Evolutionary conservation across 2,329 filamentous ascomycete genomes (phyloP).

Genomic region (Nemania diffusa): DNA sequence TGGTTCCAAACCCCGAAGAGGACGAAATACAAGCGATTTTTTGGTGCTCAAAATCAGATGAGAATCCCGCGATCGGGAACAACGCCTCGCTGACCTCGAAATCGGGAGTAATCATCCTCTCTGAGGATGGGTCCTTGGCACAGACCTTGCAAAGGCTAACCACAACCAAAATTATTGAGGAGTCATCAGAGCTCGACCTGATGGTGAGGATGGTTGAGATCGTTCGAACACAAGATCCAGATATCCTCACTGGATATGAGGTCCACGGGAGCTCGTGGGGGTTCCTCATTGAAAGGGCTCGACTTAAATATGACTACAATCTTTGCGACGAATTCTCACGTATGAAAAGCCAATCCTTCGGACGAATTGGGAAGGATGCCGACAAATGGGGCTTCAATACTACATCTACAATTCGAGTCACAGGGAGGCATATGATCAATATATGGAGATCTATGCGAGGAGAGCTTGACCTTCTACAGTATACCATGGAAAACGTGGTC

Average conservation of each 20-base stretch:
- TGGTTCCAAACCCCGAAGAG: conserved; percentile 88
- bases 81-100: conserved; percentile 61
- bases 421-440: conserved; percentile 94
- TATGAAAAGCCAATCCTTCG: conserved; percentile 84
- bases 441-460: conserved; percentile 95
- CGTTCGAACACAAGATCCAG: conserved; percentile 85
- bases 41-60: conserved; percentile 86
- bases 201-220: conserved; percentile 88
- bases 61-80: conserved; percentile 63
- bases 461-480: conserved; percentile 91
- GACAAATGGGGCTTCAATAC: conserved; percentile 95
- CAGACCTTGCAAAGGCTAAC: conserved; percentile 71
- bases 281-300: conserved; percentile 89
- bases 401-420: conserved; percentile 91
- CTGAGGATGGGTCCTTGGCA: conserved; percentile 67
- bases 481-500: conserved; percentile 94
- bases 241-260: conserved; percentile 94
- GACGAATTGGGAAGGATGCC: conserved; percentile 84
- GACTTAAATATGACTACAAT: conserved; percentile 87
- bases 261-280: conserved; percentile 96
- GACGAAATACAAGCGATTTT: conserved; percentile 91
- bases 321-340: conserved; percentile 91
- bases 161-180: conserved; percentile 73
- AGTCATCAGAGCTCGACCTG: conserved; percentile 83
- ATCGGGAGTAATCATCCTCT: conserved; percentile 78